Percentiles rank a stretch among this genome's conserved stretches.
Conservation (phyloP, 169 alveolate genomes). For the Plasmodium relictum region DNA sequence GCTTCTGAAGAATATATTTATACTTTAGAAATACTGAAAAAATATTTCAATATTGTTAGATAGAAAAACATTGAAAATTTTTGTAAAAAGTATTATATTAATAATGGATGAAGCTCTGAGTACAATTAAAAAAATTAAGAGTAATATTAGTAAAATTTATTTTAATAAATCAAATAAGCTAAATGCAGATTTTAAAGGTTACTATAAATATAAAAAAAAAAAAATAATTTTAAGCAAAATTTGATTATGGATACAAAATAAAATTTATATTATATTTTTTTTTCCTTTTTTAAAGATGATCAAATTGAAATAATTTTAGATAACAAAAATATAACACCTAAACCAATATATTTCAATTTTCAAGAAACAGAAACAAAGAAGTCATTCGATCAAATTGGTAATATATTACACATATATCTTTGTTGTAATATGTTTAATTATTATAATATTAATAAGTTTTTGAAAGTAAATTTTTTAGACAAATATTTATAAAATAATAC, state of each 20-base stretch:
- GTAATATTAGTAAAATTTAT: conserved; percentile 62
- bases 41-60: no score
- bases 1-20: no score
- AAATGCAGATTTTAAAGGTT: conserved; percentile 76
- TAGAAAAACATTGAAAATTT: no score
- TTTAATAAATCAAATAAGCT: conserved; percentile 58
- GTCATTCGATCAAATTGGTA: conserved; percentile 76
- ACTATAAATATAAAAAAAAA: conserved; percentile 7
- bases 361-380: conserved; percentile 71
- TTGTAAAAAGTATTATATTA: not conserved
- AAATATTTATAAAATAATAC: not conserved
- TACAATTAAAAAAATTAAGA: conserved; percentile 53
- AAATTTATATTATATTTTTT: not conserved
- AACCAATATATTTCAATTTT: conserved; percentile 72
- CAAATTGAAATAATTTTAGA: conserved; percentile 69
- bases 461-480: no score
- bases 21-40: no score
- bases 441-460: no score
- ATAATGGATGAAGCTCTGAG: conserved; percentile 52
- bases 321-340: conserved; percentile 74
- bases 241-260: not conserved
- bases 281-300: conserved; percentile 48
- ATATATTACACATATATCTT: conserved; percentile 3
- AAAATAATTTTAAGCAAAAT: not conserved
- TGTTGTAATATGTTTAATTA: no score